Conservation (phyloP, 169 alveolate species). For the Condylostoma magnum region DNA sequence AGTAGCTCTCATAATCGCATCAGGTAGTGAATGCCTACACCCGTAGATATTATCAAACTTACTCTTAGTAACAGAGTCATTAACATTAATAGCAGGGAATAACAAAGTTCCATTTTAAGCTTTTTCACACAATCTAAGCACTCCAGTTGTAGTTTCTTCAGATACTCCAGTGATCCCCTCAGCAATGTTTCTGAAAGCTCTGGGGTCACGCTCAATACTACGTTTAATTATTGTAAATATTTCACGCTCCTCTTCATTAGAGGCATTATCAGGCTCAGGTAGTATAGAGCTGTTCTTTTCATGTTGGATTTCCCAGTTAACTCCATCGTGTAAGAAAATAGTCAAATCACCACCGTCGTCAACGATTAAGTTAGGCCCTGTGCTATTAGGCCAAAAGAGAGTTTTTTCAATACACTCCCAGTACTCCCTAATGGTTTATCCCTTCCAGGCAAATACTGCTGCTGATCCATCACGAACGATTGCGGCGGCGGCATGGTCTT, state of each 20-base stretch:
- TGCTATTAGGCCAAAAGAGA: slow-evolving; percentile 93
- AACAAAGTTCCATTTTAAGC: slow-evolving; percentile 87
- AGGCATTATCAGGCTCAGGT: slow-evolving; percentile 66
- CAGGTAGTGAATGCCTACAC: slow-evolving; percentile 97
- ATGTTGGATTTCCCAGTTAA: slow-evolving; percentile 80
- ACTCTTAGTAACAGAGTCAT: slow-evolving; percentile 97
- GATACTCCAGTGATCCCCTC: slow-evolving; percentile 92
- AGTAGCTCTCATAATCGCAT: slow-evolving; percentile 97
- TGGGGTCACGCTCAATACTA: slow-evolving; percentile 54
- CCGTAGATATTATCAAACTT: slow-evolving; percentile 98
- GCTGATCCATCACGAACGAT: slow-evolving; percentile 89
- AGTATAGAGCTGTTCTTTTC: slow-evolving; percentile 71
- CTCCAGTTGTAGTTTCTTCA: slow-evolving; percentile 99
- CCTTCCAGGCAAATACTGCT: slow-evolving; percentile 97
- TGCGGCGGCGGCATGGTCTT: slow-evolving; percentile 97
- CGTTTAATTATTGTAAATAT: slow-evolving; percentile 55
- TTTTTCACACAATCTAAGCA: slow-evolving; percentile 90
- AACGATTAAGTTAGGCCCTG: slow-evolving; percentile 95
- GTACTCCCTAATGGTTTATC: slow-evolving; percentile 94
- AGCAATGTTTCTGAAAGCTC: slow-evolving; percentile 90
- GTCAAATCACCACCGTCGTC: slow-evolving; percentile 99
- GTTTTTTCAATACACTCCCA: slow-evolving; percentile 96
- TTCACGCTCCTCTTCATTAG: slow-evolving; percentile 56
- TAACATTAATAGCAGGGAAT: slow-evolving; percentile 95
- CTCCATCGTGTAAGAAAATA: slow-evolving; percentile 92